Evolutionary conservation across 495 filamentous ascomycete species (phyloP).

Genomic region (Penicillium chermesinum): DNA sequence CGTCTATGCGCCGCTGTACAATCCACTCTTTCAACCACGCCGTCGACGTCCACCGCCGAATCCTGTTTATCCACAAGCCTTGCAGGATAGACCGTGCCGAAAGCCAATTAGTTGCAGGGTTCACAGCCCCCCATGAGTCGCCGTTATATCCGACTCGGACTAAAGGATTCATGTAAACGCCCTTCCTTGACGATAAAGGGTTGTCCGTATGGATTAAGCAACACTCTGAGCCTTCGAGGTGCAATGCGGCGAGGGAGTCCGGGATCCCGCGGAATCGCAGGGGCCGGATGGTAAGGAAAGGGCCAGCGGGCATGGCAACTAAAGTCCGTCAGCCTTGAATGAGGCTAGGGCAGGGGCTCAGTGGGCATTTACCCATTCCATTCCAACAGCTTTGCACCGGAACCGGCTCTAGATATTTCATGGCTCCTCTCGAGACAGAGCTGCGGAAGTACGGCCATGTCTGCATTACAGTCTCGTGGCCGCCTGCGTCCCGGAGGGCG

Average conservation of each 20-base stretch:
- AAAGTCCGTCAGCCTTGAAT: conserved; percentile 9
- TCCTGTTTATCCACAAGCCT: conserved; percentile 56
- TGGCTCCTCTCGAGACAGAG: conserved; percentile 50
- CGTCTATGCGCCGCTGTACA: conserved; percentile 36
- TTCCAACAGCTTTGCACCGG: conserved; percentile 82
- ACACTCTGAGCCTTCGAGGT: conserved; percentile 78
- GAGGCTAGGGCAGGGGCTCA: too few relatives aligned
- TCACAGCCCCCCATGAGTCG: conserved; percentile 51
- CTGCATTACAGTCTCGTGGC: conserved; percentile 55
- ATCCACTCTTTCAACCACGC: conserved; percentile 31
- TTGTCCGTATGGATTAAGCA: conserved; percentile 82
- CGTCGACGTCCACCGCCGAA: conserved; percentile 45
- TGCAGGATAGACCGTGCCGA: conserved; percentile 23
- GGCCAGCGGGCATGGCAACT: conserved; percentile 53
- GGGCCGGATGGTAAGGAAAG: conserved; percentile 47
- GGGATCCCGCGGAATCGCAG: conserved; percentile 66
- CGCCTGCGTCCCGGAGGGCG: conserved; percentile 67
- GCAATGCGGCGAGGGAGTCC: conserved; percentile 59
- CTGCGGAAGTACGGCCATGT: conserved; percentile 78
- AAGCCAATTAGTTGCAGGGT: conserved; percentile 40
- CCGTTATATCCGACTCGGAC: conserved; percentile 69
- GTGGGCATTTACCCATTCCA: conserved; percentile 55
- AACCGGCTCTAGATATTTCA: conserved; percentile 51
- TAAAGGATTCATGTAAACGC: conserved; percentile 72
- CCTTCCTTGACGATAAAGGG: conserved; percentile 42